These are phyloP conservation scores for Pezicula carpinea DNA, from an alignment of 2,329 filamentous ascomycete species.

Conservation along the genomic window DNA sequence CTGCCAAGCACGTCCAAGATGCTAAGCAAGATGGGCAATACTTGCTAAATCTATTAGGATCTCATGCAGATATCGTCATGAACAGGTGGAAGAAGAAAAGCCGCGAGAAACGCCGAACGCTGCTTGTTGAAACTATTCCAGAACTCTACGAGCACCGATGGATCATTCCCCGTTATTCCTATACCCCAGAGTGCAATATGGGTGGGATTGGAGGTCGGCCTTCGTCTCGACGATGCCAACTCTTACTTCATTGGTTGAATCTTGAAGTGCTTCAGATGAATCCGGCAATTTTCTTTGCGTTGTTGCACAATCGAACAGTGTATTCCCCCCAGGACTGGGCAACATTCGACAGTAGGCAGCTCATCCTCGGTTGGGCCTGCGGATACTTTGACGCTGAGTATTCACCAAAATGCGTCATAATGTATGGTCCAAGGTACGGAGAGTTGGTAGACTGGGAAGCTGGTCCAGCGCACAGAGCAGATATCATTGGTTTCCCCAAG, in stretches of 20 bases:
- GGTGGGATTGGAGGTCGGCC: too few species aligned
- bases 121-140: too few species aligned
- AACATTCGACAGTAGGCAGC: not conserved
- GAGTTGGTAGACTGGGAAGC: slow-evolving; percentile 3
- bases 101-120: not conserved
- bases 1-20: not conserved
- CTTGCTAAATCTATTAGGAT: not conserved
- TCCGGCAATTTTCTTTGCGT: not conserved
- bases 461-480: not conserved
- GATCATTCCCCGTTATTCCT: too few species aligned
- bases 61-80: not conserved
- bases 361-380: not conserved
- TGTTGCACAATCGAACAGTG: slow-evolving; percentile 3
- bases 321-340: slow-evolving; percentile 3
- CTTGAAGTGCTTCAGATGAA: slow-evolving; percentile 3
- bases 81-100: slow-evolving; percentile 3
- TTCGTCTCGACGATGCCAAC: too few species aligned
- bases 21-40: not conserved
- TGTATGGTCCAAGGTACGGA: slow-evolving; percentile 7
- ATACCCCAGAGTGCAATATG: too few species aligned
- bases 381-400: not conserved
- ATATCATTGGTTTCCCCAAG: slow-evolving; percentile 10
- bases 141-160: too few species aligned
- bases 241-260: slow-evolving; percentile 4
- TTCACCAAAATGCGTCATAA: slow-evolving; percentile 2